Conservation (phyloP, 805 yeast genomes). For the Sugiyamaella marilandica region DNA sequence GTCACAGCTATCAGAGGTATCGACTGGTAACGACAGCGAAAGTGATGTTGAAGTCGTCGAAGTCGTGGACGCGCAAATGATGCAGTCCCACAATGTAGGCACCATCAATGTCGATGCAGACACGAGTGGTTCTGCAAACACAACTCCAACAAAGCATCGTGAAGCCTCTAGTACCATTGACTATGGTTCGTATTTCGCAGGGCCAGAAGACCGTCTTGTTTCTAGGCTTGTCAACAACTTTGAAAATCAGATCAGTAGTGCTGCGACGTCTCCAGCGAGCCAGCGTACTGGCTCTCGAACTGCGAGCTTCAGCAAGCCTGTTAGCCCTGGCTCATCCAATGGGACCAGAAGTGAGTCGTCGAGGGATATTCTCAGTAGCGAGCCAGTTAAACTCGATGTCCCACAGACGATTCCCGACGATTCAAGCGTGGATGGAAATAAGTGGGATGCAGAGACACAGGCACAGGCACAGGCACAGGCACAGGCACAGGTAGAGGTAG, state of each 20-base stretch:
- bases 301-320: neutral
- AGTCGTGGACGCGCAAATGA: neutral
- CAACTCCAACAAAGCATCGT: neutral
- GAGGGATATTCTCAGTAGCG: neutral
- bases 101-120: neutral
- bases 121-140: neutral
- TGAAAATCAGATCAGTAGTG: constrained; percentile 9
- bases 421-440: no score
- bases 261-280: neutral
- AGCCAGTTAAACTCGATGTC: neutral
- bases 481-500: no score
- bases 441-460: no score
- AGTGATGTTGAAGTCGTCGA: neutral
- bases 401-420: no score
- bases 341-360: no score
- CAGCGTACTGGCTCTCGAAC: neutral
- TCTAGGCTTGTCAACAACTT: constrained; percentile 13
- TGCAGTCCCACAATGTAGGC: neutral
- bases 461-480: no score
- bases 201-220: constrained; percentile 16
- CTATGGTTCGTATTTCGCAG: constrained; percentile 12
- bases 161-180: constrained; percentile 13
- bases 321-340: no score
- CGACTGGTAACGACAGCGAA: neutral
- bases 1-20: neutral